Base-by-base conservation (phyloP, 495 filamentous ascomycete genomes). In the Immersiella caudata region DNA sequence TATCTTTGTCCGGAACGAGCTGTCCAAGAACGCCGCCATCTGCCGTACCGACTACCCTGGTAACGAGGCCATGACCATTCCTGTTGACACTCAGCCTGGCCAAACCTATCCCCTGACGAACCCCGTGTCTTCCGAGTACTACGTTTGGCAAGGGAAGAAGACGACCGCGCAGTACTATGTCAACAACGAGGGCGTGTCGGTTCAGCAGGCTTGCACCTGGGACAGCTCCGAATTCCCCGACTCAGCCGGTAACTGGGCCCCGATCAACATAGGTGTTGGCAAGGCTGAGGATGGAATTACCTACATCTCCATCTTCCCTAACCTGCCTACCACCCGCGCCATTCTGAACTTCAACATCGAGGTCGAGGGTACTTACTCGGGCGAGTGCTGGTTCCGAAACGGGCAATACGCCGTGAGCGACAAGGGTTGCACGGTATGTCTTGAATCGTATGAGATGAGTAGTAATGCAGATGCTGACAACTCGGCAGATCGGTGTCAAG, bases 41-140 rank as follows among this genome's bases (percentile, higher is more conserved):
- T 99, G 95, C 86, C 93, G 93, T 76, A 98, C 95, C 59, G 93
- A 98, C 75, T 99, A 99, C 78, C 95, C 95, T 64, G 95, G 91
- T 82, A 86, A 87, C 65, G 95, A 99, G 81, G 79, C 82, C 67
- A 93, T 96, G 86, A 90, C 89, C 36, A 84, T 98, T 64, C 93
- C 94, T 59, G 75, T 93, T 25, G 79, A 86, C 69, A 82, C 87
- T 33, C 68, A 71, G 20, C 74, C 89, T 61, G 91, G 90, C 51
- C 71, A 75, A 12, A 81, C 76, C 11, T 83, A 84, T 66, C 76
- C 83, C 33, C 78, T 99, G 71, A 91, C 92, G 69, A 90, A 89
- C 82, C 92, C 95, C 29, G 78, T 90, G 62, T 86, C 88, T 25
- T 72, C 72, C 46, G 81, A 76, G 52, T 94, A 93, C 85, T 99